Evolutionary conservation across 2,329 filamentous ascomycete genomes (phyloP).

Genomic region (Mycocentrospora acerina): DNA sequence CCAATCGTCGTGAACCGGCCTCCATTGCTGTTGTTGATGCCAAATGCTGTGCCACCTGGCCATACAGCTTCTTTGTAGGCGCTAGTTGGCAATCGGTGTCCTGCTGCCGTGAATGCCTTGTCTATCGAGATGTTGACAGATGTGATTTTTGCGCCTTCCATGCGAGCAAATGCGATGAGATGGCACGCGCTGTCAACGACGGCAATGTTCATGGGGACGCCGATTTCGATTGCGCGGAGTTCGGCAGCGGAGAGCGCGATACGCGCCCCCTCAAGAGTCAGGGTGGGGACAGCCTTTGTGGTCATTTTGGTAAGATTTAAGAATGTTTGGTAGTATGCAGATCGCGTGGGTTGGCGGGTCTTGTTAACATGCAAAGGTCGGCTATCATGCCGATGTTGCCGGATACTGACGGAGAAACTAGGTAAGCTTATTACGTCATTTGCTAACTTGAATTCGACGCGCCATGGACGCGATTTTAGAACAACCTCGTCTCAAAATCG

Average conservation of each 20-base stretch:
- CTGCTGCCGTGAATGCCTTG: conserved; percentile 60
- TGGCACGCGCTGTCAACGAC: conserved; percentile 50
- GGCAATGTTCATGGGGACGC: conserved; percentile 53
- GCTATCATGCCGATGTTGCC: no score
- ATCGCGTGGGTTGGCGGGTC: neutral
- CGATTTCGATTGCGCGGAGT: conserved; percentile 38
- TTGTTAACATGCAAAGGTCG: no score
- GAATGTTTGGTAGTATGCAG: neutral
- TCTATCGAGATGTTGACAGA: conserved; percentile 65
- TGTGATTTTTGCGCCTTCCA: conserved; percentile 51
- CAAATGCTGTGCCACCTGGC: conserved; percentile 55
- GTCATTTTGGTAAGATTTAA: conserved; percentile 25
- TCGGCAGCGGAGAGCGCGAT: conserved; percentile 40
- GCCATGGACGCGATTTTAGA: no score
- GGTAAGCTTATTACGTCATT: no score
- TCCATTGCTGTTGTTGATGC: conserved; percentile 55
- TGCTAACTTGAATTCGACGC: no score
- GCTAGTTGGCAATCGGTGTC: conserved; percentile 54
- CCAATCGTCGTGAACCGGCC: conserved; percentile 57
- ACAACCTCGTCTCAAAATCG: no score
- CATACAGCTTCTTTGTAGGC: conserved; percentile 56
- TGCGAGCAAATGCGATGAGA: conserved; percentile 50
- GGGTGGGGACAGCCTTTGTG: conserved; percentile 30
- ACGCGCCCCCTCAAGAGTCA: conserved; percentile 41
- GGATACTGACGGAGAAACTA: no score